Conservation (phyloP, 2,329 filamentous ascomycete species). For the Madurella fahalii region DNA sequence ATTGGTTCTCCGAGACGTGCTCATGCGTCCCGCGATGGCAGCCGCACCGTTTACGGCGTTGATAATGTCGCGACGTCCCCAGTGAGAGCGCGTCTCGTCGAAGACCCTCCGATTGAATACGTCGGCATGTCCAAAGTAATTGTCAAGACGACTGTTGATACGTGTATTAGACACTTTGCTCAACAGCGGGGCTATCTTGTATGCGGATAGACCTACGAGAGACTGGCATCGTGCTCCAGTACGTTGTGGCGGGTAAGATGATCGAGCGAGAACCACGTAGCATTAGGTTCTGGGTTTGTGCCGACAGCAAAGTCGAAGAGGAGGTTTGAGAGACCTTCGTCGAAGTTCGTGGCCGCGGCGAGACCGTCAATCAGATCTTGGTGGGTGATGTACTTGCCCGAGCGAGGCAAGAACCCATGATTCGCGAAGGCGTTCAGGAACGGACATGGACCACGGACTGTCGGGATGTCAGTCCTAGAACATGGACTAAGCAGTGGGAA, state of each 20-base stretch:
- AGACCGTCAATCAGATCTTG: conserved; percentile 38
- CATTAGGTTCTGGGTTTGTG: conserved; percentile 41
- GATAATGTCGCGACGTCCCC: conserved; percentile 39
- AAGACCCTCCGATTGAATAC: conserved; percentile 51
- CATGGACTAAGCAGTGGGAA: neutral
- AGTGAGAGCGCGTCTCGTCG: conserved; percentile 42
- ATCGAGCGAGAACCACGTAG: conserved; percentile 39
- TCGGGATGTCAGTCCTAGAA: neutral
- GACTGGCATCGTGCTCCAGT: conserved; percentile 40
- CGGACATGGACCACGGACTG: conserved; percentile 43
- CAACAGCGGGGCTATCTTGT: neutral
- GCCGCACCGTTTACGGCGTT: conserved; percentile 38
- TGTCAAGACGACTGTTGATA: conserved; percentile 13
- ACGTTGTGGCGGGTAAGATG: conserved; percentile 45
- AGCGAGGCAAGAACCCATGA: conserved; percentile 44
- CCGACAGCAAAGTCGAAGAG: conserved; percentile 43
- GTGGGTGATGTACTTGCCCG: conserved; percentile 41
- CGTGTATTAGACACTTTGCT: neutral
- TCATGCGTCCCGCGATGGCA: conserved; percentile 41
- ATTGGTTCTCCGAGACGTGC: conserved; percentile 43
- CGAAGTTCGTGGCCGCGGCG: conserved; percentile 40
- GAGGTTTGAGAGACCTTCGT: conserved; percentile 34
- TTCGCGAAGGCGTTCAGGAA: conserved; percentile 52
- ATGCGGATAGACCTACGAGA: neutral
- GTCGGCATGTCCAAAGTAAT: conserved; percentile 45